These are phyloP conservation scores for Floccularia luteovirens DNA, from an alignment of 768 basidiomycete genomes.

Conservation along the genomic window DNA sequence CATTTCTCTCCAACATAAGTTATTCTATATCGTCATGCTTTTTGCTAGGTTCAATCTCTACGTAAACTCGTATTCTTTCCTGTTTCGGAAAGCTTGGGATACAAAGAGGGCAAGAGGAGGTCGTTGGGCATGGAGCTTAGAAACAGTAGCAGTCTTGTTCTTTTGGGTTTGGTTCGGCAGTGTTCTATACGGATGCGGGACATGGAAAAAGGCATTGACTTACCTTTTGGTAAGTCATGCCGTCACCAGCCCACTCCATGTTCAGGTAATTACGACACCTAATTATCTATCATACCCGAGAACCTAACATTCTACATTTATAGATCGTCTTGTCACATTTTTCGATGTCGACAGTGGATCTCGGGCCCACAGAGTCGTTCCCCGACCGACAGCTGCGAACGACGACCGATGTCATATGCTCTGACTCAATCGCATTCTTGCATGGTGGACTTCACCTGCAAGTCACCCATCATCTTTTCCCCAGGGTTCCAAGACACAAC, in stretches of 20 bases:
- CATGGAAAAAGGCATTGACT: slow-evolving; percentile 58
- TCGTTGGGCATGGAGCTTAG: slow-evolving; percentile 72
- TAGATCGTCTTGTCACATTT: slow-evolving; percentile 98
- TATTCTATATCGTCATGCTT: slow-evolving; percentile 87
- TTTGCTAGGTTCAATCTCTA: slow-evolving; percentile 96
- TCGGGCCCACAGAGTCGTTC: slow-evolving; percentile 90
- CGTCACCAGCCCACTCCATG: slow-evolving; percentile 84
- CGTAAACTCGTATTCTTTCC: slow-evolving; percentile 72
- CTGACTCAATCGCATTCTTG: slow-evolving; percentile 73
- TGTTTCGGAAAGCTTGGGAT: slow-evolving; percentile 60
- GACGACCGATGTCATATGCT: slow-evolving; percentile 94
- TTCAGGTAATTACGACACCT: slow-evolving; percentile 57
- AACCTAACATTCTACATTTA: background rate
- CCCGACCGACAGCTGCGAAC: slow-evolving; percentile 91
- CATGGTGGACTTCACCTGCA: slow-evolving; percentile 98
- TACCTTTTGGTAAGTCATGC: slow-evolving; percentile 85
- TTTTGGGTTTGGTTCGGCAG: slow-evolving; percentile 87
- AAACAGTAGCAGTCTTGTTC: slow-evolving; percentile 66
- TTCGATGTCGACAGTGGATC: slow-evolving; percentile 86
- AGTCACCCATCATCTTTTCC: slow-evolving; percentile 96
- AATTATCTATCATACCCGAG: background rate
- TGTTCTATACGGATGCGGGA: slow-evolving; percentile 63
- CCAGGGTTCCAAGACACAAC: slow-evolving; percentile 91
- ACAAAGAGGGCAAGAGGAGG: slow-evolving; percentile 59
- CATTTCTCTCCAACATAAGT: slow-evolving; percentile 77